phyloP scores from a whole-genome alignment of 75 land plant species.

The Pinus albicaulis region DNA sequence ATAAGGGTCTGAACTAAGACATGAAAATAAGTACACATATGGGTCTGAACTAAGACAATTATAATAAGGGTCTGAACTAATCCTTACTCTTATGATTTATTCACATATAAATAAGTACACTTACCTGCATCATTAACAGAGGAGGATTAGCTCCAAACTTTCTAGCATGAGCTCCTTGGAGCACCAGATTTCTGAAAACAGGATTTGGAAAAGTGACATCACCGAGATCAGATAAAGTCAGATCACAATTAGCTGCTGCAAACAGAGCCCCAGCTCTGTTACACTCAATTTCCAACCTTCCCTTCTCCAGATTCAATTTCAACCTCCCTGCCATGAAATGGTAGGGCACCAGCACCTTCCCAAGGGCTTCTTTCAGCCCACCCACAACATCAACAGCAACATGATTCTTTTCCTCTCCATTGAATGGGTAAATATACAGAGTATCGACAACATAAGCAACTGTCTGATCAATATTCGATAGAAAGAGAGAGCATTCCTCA shows the following conservation, averaged over 20 bases:
- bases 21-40: too few species aligned
- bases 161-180: background rate
- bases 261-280: slow-evolving; percentile 33
- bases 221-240: slow-evolving; percentile 23
- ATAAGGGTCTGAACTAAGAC: too few species aligned
- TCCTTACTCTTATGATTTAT: too few species aligned
- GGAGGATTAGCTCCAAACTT: too few species aligned
- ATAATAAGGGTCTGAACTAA: too few species aligned
- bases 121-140: too few species aligned
- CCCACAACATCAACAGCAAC: background rate
- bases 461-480: slow-evolving; percentile 58
- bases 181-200: slow-evolving; percentile 18
- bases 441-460: slow-evolving; percentile 50
- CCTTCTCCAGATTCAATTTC: slow-evolving; percentile 5
- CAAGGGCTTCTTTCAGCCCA: slow-evolving; percentile 9
- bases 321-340: slow-evolving; percentile 52
- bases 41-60: too few species aligned
- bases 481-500: slow-evolving; percentile 30
- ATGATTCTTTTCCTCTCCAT: background rate
- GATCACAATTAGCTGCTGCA: slow-evolving; percentile 16
- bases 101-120: too few species aligned
- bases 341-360: slow-evolving; percentile 35
- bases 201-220: slow-evolving; percentile 29
- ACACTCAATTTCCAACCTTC: slow-evolving; percentile 32
- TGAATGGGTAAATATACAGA: slow-evolving; percentile 44